Percentiles rank a stretch among this genome's conserved stretches.
phyloP scores from a whole-genome alignment of 305 asterid species.

The Fraxinus dipetala region DNA sequence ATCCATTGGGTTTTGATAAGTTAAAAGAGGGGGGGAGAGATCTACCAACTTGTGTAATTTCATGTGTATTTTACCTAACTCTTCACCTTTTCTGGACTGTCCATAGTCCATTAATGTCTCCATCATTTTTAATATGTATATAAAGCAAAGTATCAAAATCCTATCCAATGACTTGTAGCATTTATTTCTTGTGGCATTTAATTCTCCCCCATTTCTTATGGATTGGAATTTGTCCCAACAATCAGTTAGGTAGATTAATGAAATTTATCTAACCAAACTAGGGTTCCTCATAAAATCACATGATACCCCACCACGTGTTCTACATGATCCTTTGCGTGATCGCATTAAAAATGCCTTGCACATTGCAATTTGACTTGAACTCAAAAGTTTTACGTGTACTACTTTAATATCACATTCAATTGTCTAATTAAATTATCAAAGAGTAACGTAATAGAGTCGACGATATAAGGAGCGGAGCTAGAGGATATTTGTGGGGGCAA shows the following conservation, averaged over 20 bases:
- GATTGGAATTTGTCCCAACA: background rate
- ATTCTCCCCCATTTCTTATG: background rate
- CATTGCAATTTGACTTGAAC: background rate
- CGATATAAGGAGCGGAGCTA: no score
- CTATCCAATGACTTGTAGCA: conserved; percentile 7
- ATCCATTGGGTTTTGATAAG: background rate
- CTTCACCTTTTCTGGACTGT: conserved; percentile 20
- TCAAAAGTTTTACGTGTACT: background rate
- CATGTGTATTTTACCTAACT: conserved; percentile 30
- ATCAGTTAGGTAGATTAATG: background rate
- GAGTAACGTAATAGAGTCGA: background rate
- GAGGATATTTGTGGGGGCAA: no score
- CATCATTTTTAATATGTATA: conserved; percentile 20
- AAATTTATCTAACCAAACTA: background rate
- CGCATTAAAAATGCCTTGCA: background rate
- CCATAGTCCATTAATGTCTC: conserved; percentile 26
- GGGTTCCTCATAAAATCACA: background rate
- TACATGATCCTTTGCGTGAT: background rate
- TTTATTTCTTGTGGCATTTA: conserved; percentile 4
- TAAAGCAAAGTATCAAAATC: conserved; percentile 7
- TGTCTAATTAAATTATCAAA: background rate
- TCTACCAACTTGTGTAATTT: conserved; percentile 22
- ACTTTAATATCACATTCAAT: background rate
- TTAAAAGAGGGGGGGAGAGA: conserved; percentile 13
- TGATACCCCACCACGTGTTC: background rate